Evolutionary conservation across 495 filamentous ascomycete species (phyloP), one percentile per base, ranked within the genome.

Genomic region (Daldinia bambusicola): DNA sequence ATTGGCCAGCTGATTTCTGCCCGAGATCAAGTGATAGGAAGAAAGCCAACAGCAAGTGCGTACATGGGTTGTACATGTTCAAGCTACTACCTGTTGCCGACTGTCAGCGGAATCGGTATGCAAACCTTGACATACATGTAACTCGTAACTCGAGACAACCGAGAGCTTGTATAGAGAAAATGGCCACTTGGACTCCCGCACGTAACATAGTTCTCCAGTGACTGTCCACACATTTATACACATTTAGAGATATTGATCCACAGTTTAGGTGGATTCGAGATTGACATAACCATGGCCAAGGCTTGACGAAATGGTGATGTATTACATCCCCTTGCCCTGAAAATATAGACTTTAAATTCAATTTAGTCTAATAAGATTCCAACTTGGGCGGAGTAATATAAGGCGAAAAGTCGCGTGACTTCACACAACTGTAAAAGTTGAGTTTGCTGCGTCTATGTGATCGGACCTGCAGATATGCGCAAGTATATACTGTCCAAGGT

Each of bases 381-480:
- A 60, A 48, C 50, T 36, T 40, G 36, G 52, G 59, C 37, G 13
- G 3, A 51, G 55, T 30, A 62, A 59, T 34, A 63, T 55, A 72
- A 64, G 69, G 53, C 58, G 41, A 37, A 63, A 62, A 51, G 37
- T 34, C 16, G 60, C 58, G 55, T 31, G 59, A 61, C 63, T 60
- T 60, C 37, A 31, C n/a, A 55, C 32, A 38, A 40, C 48, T 12
- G 48, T n/a, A 10, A 64, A 26, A 36, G 52, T 45, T 57, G 13
- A 51, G 52, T 53, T 56, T 51, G 48, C 40, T 32, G 43, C 43
- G 43, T 60, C n/a, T 34, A 40, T 72, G 70, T 72, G 70, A 65
- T 57, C 61, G 70, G 70, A 72, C 70, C 70, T 72, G 70, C 70
- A 72, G 55, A 61, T 60, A 66, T 67, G 51, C 50, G 61, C 31